phyloP scores from a whole-genome alignment of 225 moss, liverwort and hornwort genomes.

The Marchantia polymorpha region DNA sequence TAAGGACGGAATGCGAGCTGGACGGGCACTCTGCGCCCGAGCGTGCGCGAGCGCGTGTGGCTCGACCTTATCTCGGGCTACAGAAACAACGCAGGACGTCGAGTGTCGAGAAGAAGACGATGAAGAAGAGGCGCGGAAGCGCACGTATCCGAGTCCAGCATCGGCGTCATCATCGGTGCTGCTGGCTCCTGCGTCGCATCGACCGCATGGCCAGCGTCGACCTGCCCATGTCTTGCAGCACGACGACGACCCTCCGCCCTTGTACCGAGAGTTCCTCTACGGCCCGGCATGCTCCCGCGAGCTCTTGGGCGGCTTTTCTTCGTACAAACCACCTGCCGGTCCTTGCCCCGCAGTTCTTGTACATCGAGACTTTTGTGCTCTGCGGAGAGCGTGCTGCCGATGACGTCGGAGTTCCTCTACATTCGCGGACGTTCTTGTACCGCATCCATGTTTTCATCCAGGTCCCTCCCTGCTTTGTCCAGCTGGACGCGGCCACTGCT shows the following conservation, averaged over 20 bases:
- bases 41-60: too few species aligned
- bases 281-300: not conserved
- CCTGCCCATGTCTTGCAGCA: not conserved
- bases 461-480: not conserved
- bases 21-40: not conserved
- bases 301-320: not conserved
- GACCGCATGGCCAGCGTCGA: not conserved
- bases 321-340: not conserved
- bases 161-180: not conserved
- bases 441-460: not conserved
- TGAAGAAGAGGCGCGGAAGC: not conserved
- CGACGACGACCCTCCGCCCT: slow-evolving; percentile 4
- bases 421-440: not conserved
- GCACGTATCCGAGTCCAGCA: not conserved
- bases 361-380: not conserved
- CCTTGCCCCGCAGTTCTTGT: slow-evolving; percentile 2
- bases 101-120: not conserved
- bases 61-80: not conserved
- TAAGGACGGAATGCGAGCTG: not conserved
- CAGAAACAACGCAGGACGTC: not conserved
- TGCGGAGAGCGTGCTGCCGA: not conserved
- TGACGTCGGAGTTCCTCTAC: not conserved
- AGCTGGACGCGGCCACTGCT: not conserved
- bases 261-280: slow-evolving; percentile 6
- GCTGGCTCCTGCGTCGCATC: not conserved